Percentiles rank a stretch among this genome's conserved stretches.
Evolutionary conservation across 805 yeast genomes (phyloP).

Genomic region (Lipomyces japonicus): DNA sequence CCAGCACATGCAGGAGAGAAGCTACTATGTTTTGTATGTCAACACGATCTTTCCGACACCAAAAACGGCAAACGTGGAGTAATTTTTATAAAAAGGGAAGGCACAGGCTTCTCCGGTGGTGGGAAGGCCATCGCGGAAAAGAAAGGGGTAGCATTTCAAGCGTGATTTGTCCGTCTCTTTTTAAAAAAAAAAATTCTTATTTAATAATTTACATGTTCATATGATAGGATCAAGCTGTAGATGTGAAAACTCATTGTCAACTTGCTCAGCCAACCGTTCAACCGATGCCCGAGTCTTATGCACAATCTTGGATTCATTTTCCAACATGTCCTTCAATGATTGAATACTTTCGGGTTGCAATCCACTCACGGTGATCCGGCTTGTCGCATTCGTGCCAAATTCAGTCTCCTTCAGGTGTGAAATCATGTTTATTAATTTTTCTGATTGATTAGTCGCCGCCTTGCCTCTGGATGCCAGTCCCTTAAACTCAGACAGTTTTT

Average conservation of each 20-base stretch:
- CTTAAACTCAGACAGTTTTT: slow-evolving; percentile 26
- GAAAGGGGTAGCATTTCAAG: slow-evolving; percentile 29
- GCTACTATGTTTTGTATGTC: slow-evolving; percentile 23
- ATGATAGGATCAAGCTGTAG: too few relatives aligned
- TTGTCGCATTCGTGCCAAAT: background rate
- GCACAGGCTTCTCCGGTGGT: slow-evolving; percentile 28
- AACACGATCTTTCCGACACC: slow-evolving; percentile 10
- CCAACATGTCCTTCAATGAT: slow-evolving; percentile 13
- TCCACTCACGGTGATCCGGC: slow-evolving; percentile 2
- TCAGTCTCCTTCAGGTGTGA: background rate
- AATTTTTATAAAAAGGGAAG: slow-evolving; percentile 23
- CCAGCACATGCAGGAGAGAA: slow-evolving; percentile 21
- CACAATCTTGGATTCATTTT: slow-evolving; percentile 17
- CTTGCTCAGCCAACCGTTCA: slow-evolving; percentile 3
- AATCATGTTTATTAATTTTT: slow-evolving; percentile 8
- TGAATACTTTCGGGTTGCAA: slow-evolving; percentile 8
- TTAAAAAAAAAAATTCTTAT: background rate
- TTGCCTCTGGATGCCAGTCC: slow-evolving; percentile 9
- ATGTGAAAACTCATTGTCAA: slow-evolving; percentile 5
- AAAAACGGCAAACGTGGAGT: slow-evolving; percentile 16
- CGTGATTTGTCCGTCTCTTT: slow-evolving; percentile 4
- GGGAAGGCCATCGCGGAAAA: slow-evolving; percentile 25
- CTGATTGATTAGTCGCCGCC: slow-evolving; percentile 10
- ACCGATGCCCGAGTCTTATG: slow-evolving; percentile 9
- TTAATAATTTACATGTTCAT: too few relatives aligned